A percentile compares a stretch with the other conserved stretches of the same genome.
These are phyloP conservation scores for Fomitopsis schrenkii DNA, from an alignment of 1,284 basidiomycete genomes.

Conservation along the genomic window DNA sequence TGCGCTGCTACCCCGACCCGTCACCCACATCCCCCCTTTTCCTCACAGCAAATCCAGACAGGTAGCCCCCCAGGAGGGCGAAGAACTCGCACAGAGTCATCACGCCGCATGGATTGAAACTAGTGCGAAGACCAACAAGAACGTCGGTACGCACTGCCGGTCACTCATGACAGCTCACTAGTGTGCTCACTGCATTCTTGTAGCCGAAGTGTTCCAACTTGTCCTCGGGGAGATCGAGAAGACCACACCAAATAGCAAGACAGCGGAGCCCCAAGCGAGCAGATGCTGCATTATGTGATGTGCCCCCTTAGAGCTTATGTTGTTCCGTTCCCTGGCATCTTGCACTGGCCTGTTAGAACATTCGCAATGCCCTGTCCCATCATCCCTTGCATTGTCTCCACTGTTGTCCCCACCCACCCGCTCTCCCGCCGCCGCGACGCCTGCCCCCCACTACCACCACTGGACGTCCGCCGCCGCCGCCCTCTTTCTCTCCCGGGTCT, in stretches of 20 bases:
- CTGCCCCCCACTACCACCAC: not conserved
- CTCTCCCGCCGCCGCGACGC: not conserved
- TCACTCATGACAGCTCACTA: constrained; percentile 1
- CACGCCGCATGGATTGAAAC: constrained; percentile 85
- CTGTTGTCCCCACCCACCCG: constrained; percentile 3
- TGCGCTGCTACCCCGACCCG: constrained; percentile 5
- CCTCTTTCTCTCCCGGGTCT: not conserved
- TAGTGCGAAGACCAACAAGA: constrained; percentile 85
- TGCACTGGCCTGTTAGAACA: constrained; percentile 19
- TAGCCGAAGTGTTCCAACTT: constrained; percentile 86
- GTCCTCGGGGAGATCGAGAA: constrained; percentile 88
- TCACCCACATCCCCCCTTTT: constrained; percentile 22
- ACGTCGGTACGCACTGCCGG: constrained; percentile 69
- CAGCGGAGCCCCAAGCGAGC: constrained; percentile 47
- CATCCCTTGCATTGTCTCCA: constrained; percentile 17
- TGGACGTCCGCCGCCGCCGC: constrained; percentile 8
- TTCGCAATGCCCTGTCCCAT: constrained; percentile 12
- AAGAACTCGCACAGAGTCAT: constrained; percentile 70
- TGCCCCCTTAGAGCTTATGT: constrained; percentile 12
- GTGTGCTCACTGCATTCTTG: constrained; percentile 5
- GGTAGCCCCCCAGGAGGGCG: constrained; percentile 72
- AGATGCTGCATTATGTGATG: constrained; percentile 70
- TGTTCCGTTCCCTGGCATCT: constrained; percentile 9
- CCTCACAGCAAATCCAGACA: constrained; percentile 53
- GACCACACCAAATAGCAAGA: constrained; percentile 52